A percentile compares a stretch with the other conserved stretches of the same genome.
phyloP scores from a whole-genome alignment of 495 filamentous ascomycete species.

The Aspergillus ellipticus region DNA sequence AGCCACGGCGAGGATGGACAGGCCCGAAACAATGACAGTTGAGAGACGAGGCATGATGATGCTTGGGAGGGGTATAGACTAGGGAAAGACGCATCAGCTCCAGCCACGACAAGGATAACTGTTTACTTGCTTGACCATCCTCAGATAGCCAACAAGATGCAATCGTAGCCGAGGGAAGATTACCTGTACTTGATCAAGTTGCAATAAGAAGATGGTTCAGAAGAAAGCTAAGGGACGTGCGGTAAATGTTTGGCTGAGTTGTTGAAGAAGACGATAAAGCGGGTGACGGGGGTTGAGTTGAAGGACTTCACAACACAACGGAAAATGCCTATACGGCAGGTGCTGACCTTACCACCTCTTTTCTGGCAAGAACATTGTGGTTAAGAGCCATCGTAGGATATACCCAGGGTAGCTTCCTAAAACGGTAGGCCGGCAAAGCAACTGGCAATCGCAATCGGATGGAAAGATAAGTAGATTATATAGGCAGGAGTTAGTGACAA shows the following conservation, averaged over 20 bases:
- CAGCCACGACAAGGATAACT: background rate
- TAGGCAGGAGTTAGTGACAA: too few relatives aligned
- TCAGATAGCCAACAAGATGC: background rate
- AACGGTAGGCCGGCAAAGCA: too few relatives aligned
- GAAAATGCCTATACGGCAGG: background rate
- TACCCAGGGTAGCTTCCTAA: background rate
- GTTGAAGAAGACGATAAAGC: background rate
- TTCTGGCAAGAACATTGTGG: background rate
- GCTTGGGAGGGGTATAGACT: background rate
- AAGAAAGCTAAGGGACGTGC: background rate
- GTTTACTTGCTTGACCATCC: background rate
- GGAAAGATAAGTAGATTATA: too few relatives aligned
- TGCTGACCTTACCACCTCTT: background rate
- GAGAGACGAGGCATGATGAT: constrained; percentile 4
- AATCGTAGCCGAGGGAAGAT: background rate
- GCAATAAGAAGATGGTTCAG: background rate
- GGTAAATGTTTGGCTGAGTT: too few relatives aligned
- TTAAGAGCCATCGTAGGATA: background rate
- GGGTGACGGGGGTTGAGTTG: background rate
- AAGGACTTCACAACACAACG: background rate
- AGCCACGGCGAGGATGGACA: background rate
- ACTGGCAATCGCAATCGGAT: too few relatives aligned
- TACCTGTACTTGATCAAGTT: background rate
- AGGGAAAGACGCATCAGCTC: background rate
- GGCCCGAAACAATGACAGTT: background rate